Evolutionary conservation across 768 basidiomycete species (phyloP), one percentile per base, ranked within the genome.

Genomic region (Tylopilus balloui): DNA sequence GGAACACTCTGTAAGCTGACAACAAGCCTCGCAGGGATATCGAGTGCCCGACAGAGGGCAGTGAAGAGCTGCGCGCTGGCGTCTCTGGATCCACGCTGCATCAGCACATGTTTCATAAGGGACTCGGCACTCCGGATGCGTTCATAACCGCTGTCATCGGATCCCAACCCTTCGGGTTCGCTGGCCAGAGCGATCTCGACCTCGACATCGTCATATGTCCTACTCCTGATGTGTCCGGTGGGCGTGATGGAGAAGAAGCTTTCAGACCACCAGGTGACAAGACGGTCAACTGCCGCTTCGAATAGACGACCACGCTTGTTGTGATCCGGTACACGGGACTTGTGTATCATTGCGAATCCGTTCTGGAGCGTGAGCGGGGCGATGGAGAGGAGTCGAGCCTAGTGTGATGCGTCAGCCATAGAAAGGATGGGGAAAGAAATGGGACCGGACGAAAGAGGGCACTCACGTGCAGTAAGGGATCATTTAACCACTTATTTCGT

Each of bases 1-100:
- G 92, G 91, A 10, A 97, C 83, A 45, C 89, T 84, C 68, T 98
- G 95, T 37, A 99, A 68, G 60, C 91, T 95, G 55, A 86, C 85
- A 10, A 97, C 87, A 44, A 98, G 73, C 40, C 96, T 75, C 6
- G 92, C 80, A 0, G 93, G 93, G 17, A 98, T 81, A 11, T 84
- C 86, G 6, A 97, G 74, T 6, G 83, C 89, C 19, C 96, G 78
- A 65, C 92, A 91, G 0, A 96, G 73, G 1, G 90, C 83, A 5
- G 92, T 94, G 64, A 97, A 98, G 4, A 98, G 76, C 57, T 95
- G 92, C 1, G 92, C 87, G 50, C 87, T 88, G 32, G 81, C 80
- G 64, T 99, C 96, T 52, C 89, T 77, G 20, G 84, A 87, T 7
- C 94, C 96, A 51, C 70, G 75, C 47, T 77, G 78, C 77, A 86